Conservation (phyloP, 345 rosid genomes). For the Psidium guajava region DNA sequence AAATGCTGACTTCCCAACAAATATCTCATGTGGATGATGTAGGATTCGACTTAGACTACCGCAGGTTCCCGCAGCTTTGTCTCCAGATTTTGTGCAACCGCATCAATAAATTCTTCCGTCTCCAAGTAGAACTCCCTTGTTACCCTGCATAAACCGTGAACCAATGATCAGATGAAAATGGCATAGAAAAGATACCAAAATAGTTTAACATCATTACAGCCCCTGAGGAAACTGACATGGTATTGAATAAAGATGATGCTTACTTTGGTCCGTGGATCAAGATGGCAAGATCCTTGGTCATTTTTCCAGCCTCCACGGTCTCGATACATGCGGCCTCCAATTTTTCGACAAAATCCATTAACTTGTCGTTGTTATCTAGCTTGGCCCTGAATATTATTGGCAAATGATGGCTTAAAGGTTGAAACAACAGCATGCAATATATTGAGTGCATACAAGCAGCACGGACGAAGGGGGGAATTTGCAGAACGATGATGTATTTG, state of each 20-base stretch:
- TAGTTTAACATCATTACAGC: not conserved
- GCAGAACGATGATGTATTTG: not conserved
- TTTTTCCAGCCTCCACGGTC: slow-evolving; percentile 80
- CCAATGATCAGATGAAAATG: not conserved
- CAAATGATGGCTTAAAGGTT: not conserved
- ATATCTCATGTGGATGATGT: not conserved
- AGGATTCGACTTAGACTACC: slow-evolving; percentile 9
- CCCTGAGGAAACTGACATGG: not conserved
- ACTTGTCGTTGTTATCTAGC: slow-evolving; percentile 63
- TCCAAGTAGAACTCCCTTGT: slow-evolving; percentile 55
- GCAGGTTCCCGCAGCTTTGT: slow-evolving; percentile 39
- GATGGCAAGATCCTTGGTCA: slow-evolving; percentile 97
- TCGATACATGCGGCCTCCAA: slow-evolving; percentile 77
- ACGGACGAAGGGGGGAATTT: not conserved
- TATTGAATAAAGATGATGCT: slow-evolving; percentile 1
- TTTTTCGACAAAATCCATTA: slow-evolving; percentile 71
- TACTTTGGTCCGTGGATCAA: slow-evolving; percentile 78
- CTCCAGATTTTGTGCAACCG: slow-evolving; percentile 52
- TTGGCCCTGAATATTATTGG: slow-evolving; percentile 49
- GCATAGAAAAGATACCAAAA: not conserved
- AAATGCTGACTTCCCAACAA: not conserved
- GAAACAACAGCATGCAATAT: not conserved
- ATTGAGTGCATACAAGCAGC: not conserved
- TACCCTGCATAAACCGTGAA: slow-evolving; percentile 38
- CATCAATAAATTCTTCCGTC: slow-evolving; percentile 84